Base-by-base conservation (phyloP, 257 asterid genomes). In the Lavandula angustifolia region DNA sequence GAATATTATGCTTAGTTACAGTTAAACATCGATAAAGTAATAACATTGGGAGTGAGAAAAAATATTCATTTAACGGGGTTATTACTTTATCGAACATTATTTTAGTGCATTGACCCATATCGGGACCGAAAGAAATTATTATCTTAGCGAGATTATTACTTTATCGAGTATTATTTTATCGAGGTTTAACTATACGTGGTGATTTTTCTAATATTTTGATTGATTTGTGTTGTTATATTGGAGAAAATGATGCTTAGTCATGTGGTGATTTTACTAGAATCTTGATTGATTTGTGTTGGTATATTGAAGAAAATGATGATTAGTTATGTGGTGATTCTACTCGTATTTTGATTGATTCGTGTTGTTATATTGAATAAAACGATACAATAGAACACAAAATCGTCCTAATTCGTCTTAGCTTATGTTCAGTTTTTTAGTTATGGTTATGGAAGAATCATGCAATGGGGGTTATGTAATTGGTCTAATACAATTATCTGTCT, bases 201-300 rank as follows among this genome's bases (percentile, higher is more conserved):
- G 2, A 8, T n/a, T 9, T 40, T 31, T 27, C 60, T 41, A 43
- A 9, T 27, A 35, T 14, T 22, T 41, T 44, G 65, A 58, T 22
- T 11, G 38, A 29, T 43, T 31, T 32, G 11, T 16, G 56, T 34
- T 46, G 44, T 37, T 62, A n/a, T 31, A 9, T 62, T 29, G 44
- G 44, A 37, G 63, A 34, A 44, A 17, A 7, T 48, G 55, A 32
- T 14, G 41, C 27, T 22, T 22, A 0, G 7, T n/a, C n/a, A 3
- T 27, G 18, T 42, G 47, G 35, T 38, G 18, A 5, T 14, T 9
- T 43, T 33, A 43, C 62, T 44, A 34, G 6, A 16, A 40, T 7
- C 13, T 44, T 47, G 66, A 60, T 31, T n/a, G 38, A 33, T 47
- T 34, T 9, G 9, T 18, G 49, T 38, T 49, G 59, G 44, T 48